Conservation (phyloP, 768 basidiomycete genomes). For the Boletellus emodensis region DNA sequence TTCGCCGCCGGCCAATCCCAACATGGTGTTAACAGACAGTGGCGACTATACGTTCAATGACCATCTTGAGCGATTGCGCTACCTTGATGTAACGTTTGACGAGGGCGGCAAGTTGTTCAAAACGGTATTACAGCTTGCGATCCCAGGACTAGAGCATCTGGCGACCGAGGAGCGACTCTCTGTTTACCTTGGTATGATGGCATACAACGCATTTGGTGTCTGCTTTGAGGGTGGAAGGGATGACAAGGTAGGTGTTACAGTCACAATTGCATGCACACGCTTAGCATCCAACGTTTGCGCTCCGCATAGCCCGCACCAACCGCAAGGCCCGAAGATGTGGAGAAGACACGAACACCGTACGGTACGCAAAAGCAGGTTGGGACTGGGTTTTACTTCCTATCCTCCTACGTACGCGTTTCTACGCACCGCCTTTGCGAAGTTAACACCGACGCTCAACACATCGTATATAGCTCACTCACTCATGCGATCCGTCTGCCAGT, state of each 20-base stretch:
- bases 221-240: slow-evolving; percentile 61
- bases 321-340: slow-evolving; percentile 63
- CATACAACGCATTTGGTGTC: slow-evolving; percentile 76
- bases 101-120: slow-evolving; percentile 50
- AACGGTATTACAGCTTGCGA: slow-evolving; percentile 52
- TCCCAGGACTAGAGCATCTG: slow-evolving; percentile 72
- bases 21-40: slow-evolving; percentile 35
- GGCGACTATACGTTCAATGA: slow-evolving; percentile 65
- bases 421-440: not conserved
- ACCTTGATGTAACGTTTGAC: slow-evolving; percentile 50
- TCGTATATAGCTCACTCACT: slow-evolving; percentile 54
- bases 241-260: slow-evolving; percentile 52
- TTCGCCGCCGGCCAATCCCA: slow-evolving; percentile 8
- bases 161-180: slow-evolving; percentile 61
- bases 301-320: slow-evolving; percentile 45
- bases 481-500: slow-evolving; percentile 64
- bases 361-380: slow-evolving; percentile 77
- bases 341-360: slow-evolving; percentile 71
- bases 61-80: slow-evolving; percentile 73
- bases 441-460: not conserved
- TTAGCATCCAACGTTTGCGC: not conserved
- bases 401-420: slow-evolving; percentile 54
- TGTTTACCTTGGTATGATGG: slow-evolving; percentile 62
- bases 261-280: not conserved
- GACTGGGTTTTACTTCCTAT: slow-evolving; percentile 69